Percentiles rank a stretch among this genome's conserved stretches.
These are phyloP conservation scores for Ceratobasidium sp. DNA, from an alignment of 1,284 basidiomycete species.

Conservation along the genomic window DNA sequence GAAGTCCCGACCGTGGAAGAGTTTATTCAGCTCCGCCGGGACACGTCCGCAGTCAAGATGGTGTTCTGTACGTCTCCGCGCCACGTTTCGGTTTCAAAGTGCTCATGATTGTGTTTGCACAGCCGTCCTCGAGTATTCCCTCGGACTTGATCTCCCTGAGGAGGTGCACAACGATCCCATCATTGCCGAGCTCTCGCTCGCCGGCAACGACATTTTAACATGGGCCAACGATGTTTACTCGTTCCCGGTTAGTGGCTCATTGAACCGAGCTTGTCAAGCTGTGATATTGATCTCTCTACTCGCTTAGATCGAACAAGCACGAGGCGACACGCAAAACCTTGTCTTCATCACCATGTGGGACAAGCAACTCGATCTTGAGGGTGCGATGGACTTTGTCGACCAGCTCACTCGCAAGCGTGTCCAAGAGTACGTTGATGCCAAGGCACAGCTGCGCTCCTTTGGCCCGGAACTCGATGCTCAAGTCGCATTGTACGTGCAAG, in stretches of 20 bases:
- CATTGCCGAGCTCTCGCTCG: conserved; percentile 41
- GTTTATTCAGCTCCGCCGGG: conserved; percentile 59
- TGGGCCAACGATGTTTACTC: conserved; percentile 48
- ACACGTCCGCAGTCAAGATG: conserved; percentile 59
- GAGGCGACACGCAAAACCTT: conserved; percentile 63
- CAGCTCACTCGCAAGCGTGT: conserved; percentile 60
- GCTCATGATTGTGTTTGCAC: not conserved
- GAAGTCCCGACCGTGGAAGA: conserved; percentile 58
- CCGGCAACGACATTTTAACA: conserved; percentile 46
- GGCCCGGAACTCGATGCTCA: conserved; percentile 58
- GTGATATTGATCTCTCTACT: conserved; percentile 37
- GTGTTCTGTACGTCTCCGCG: conserved; percentile 57
- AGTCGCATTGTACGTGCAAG: conserved; percentile 56
- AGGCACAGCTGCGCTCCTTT: conserved; percentile 58
- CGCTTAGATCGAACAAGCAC: conserved; percentile 56
- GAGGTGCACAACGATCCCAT: conserved; percentile 46
- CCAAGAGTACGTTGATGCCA: conserved; percentile 57
- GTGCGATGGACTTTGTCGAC: conserved; percentile 58
- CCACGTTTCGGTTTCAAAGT: not conserved
- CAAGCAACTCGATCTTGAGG: conserved; percentile 58
- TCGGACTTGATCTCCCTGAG: conserved; percentile 44
- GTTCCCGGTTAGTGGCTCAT: conserved; percentile 37
- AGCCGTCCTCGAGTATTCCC: conserved; percentile 52
- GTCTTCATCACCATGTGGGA: conserved; percentile 63
- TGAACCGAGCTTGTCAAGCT: conserved; percentile 13